Evolutionary conservation across 495 filamentous ascomycete genomes (phyloP).

Genomic region (Neohortaea acidophila): DNA sequence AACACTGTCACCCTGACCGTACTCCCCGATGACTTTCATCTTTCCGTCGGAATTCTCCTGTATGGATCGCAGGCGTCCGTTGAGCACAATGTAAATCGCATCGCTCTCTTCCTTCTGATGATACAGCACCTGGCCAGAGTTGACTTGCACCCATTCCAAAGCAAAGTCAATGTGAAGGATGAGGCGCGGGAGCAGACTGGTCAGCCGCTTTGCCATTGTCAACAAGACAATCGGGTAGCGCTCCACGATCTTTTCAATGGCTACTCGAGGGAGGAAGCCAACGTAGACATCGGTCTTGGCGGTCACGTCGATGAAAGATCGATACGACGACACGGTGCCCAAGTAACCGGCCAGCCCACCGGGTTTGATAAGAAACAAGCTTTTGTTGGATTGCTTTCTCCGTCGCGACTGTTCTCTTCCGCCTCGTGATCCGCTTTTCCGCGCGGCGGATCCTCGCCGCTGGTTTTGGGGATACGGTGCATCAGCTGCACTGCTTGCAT

Average conservation of each 20-base stretch:
- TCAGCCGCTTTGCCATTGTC: conserved; percentile 89
- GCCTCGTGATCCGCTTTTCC: conserved; percentile 24
- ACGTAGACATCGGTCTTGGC: conserved; percentile 98
- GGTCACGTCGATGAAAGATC: conserved; percentile 90
- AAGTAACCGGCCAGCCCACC: conserved; percentile 91
- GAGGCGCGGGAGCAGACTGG: conserved; percentile 73
- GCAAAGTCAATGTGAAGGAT: conserved; percentile 97
- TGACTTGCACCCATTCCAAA: conserved; percentile 92
- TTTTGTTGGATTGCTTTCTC: conserved; percentile 41
- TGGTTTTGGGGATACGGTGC: conserved; percentile 13
- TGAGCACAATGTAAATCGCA: conserved; percentile 94
- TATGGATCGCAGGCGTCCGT: conserved; percentile 71
- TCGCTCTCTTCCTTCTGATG: conserved; percentile 93
- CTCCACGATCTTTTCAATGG: conserved; percentile 83
- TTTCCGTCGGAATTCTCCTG: conserved; percentile 61
- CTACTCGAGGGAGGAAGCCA: conserved; percentile 74
- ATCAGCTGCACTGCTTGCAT: neutral
- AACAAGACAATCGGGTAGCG: conserved; percentile 79
- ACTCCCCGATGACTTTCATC: conserved; percentile 84
- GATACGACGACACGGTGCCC: conserved; percentile 80
- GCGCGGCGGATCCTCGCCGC: conserved; percentile 1
- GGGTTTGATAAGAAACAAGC: conserved; percentile 84
- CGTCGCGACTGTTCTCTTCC: conserved; percentile 34
- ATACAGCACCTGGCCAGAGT: conserved; percentile 85
- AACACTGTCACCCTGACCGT: conserved; percentile 92